phyloP scores from a whole-genome alignment of 2,329 filamentous ascomycete species.

The Fusarium bactridioides region DNA sequence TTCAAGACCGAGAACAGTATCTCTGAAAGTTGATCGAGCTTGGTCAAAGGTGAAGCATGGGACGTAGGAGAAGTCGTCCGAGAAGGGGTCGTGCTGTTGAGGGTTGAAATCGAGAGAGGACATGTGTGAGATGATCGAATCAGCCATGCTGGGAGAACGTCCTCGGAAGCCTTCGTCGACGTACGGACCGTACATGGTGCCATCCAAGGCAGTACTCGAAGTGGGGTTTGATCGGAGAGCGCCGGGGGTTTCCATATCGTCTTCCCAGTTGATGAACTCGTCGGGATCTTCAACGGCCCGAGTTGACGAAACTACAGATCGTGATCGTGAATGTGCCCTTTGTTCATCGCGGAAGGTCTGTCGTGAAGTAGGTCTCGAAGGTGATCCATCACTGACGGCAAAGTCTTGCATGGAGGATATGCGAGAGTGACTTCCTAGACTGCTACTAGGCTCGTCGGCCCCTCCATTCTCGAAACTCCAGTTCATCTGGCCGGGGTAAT shows the following conservation, averaged over 20 bases:
- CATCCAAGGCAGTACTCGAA: constrained; percentile 71
- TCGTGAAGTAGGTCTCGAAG: constrained; percentile 51
- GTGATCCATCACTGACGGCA: constrained; percentile 45
- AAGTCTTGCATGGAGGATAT: constrained; percentile 53
- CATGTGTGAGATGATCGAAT: constrained; percentile 77
- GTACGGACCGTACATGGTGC: constrained; percentile 80
- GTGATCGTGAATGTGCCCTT: constrained; percentile 56
- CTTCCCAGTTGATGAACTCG: constrained; percentile 51
- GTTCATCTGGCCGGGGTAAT: constrained; percentile 63
- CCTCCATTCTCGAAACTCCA: constrained; percentile 88
- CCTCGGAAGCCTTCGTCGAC: constrained; percentile 66
- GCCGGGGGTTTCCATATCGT: constrained; percentile 63
- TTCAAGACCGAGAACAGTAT: constrained; percentile 91
- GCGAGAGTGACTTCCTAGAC: constrained; percentile 51
- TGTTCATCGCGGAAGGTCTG: constrained; percentile 54
- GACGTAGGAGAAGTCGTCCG: constrained; percentile 91
- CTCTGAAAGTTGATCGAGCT: constrained; percentile 84
- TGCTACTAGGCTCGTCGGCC: constrained; percentile 59
- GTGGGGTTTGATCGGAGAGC: constrained; percentile 61
- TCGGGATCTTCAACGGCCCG: constrained; percentile 47
- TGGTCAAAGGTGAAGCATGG: constrained; percentile 89
- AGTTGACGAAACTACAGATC: constrained; percentile 55
- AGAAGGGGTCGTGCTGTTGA: constrained; percentile 70
- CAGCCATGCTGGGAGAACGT: constrained; percentile 81
- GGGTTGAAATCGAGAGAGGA: constrained; percentile 68